These are phyloP conservation scores for Hyaloscypha variabilis DNA, from an alignment of 495 filamentous ascomycete genomes.

Conservation along the genomic window DNA sequence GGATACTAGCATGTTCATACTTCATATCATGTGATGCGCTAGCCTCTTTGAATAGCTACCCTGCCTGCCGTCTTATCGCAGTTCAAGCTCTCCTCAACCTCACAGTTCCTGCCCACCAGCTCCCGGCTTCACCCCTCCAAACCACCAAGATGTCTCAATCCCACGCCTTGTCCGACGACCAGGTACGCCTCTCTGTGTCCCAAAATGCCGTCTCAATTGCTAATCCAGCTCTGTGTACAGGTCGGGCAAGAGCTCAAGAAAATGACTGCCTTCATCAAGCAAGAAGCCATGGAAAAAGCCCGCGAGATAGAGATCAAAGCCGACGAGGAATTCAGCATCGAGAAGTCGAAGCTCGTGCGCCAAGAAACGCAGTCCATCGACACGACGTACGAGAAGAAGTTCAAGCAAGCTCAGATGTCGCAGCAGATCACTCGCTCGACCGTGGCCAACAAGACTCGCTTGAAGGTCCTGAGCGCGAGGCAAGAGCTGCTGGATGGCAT, in stretches of 20 bases:
- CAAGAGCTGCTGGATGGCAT: conserved; percentile 93
- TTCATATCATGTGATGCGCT: neutral
- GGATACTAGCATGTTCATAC: neutral
- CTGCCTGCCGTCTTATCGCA: conserved; percentile 13
- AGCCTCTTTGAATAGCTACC: neutral
- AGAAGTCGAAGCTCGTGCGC: conserved; percentile 97
- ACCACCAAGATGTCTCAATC: conserved; percentile 73
- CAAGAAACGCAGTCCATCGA: conserved; percentile 94
- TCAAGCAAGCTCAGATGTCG: conserved; percentile 93
- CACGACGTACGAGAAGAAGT: conserved; percentile 90
- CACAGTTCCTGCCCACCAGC: conserved; percentile 13
- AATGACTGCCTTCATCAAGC: conserved; percentile 99
- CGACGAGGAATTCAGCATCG: conserved; percentile 96
- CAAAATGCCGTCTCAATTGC: conserved; percentile 16
- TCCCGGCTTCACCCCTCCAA: conserved; percentile 16
- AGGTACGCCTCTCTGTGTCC: conserved; percentile 54
- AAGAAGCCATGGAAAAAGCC: conserved; percentile 96
- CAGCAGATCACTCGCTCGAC: conserved; percentile 97
- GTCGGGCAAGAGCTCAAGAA: conserved; percentile 96
- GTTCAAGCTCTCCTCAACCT: conserved; percentile 6
- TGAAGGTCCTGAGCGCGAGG: conserved; percentile 80
- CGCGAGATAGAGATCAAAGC: conserved; percentile 96
- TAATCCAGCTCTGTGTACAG: conserved; percentile 45
- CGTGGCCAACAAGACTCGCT: conserved; percentile 89
- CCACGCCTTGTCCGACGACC: conserved; percentile 95